Percentiles rank a stretch among this genome's conserved stretches.
Evolutionary conservation across 257 asterid genomes (phyloP).

Genomic region (Thymus quinquecostatus): DNA sequence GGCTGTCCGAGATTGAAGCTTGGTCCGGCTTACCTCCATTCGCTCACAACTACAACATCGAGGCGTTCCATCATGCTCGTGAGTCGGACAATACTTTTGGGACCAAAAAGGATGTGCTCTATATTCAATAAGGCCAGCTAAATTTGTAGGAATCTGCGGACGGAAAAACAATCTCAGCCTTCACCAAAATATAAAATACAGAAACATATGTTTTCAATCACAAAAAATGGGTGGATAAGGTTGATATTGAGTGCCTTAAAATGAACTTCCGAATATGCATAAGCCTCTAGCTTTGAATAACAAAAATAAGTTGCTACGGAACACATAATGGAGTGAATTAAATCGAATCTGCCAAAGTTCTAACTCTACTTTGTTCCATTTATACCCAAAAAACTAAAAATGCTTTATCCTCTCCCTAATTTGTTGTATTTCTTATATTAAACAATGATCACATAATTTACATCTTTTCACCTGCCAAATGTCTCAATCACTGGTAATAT

Average conservation of each 20-base stretch:
- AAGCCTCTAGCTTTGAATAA: not conserved
- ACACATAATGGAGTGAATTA: not conserved
- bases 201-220: conserved; percentile 18
- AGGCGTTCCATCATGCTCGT: conserved; percentile 94
- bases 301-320: not conserved
- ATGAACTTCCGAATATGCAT: not conserved
- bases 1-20: conserved; percentile 9
- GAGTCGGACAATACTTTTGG: conserved; percentile 95
- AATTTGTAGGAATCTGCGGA: conserved; percentile 88
- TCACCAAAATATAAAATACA: conserved; percentile 15
- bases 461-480: not conserved
- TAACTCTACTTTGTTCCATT: not conserved
- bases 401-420: not conserved
- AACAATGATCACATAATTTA: not conserved
- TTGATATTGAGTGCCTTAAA: not conserved
- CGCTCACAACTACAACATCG: conserved; percentile 99
- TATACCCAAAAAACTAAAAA: not conserved
- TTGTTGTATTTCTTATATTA: not conserved
- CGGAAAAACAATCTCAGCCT: conserved; percentile 22
- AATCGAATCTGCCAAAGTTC: not conserved
- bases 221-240: not conserved
- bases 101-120: conserved; percentile 99
- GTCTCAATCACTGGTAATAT: not conserved
- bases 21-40: conserved; percentile 69
- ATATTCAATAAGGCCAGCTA: conserved; percentile 89